Evolutionary conservation across 2,329 filamentous ascomycete genomes (phyloP).

Genomic region (Hypoxylon sp.): DNA sequence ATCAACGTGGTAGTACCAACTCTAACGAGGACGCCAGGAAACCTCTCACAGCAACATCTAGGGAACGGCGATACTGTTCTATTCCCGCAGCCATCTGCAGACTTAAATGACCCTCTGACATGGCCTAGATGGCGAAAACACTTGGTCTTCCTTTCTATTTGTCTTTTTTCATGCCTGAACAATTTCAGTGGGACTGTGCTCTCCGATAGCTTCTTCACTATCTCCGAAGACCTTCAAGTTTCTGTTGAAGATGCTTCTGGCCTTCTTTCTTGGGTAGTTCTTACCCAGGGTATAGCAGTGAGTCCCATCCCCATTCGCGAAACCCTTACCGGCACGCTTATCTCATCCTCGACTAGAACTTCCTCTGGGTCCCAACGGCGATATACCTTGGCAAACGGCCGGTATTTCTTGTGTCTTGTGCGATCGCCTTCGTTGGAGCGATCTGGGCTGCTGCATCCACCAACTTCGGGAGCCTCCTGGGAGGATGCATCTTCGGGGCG

Average conservation of each 20-base stretch:
- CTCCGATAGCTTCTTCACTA: slow-evolving; percentile 24
- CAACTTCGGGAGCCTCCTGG: slow-evolving; percentile 17
- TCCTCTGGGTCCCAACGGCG: slow-evolving; percentile 29
- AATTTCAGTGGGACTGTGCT: slow-evolving; percentile 31
- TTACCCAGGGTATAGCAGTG: slow-evolving; percentile 25
- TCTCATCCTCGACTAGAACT: slow-evolving; percentile 16
- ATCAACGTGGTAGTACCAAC: neutral
- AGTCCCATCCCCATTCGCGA: neutral
- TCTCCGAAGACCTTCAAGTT: slow-evolving; percentile 21
- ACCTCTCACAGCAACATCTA: slow-evolving; percentile 15
- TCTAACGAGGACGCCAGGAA: slow-evolving; percentile 2
- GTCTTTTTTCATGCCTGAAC: slow-evolving; percentile 28
- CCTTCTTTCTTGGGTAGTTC: slow-evolving; percentile 27
- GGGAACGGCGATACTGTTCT: slow-evolving; percentile 21
- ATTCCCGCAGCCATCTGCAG: slow-evolving; percentile 31
- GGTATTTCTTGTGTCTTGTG: slow-evolving; percentile 24
- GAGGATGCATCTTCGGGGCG: slow-evolving; percentile 23
- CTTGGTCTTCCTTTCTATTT: slow-evolving; percentile 23
- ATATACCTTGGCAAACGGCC: slow-evolving; percentile 31
- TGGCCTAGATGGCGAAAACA: slow-evolving; percentile 32
- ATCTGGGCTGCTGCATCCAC: slow-evolving; percentile 27
- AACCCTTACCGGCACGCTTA: neutral
- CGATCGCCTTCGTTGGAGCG: slow-evolving; percentile 19
- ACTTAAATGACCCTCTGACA: slow-evolving; percentile 27
- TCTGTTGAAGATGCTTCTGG: slow-evolving; percentile 26